A percentile compares a stretch with the other conserved stretches of the same genome.
phyloP scores from a whole-genome alignment of 495 filamentous ascomycete genomes.

The Lophiotrema nucula region DNA sequence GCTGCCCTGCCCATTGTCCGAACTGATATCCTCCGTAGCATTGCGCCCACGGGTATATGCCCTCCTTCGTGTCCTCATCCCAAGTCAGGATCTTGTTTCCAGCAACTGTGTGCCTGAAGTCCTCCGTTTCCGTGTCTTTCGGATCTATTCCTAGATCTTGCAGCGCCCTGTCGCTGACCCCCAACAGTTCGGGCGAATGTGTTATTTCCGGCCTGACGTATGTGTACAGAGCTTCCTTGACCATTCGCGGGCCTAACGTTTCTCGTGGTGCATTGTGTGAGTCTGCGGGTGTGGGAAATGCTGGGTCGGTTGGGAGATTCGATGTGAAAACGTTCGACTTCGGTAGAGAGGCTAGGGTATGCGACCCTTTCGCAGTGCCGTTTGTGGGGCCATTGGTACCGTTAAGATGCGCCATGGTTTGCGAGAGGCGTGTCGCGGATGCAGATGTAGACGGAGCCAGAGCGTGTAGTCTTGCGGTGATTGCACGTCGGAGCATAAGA shows the following conservation, averaged over 20 bases:
- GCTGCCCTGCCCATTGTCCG: slow-evolving; percentile 81
- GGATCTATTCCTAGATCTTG: slow-evolving; percentile 69
- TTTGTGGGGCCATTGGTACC: slow-evolving; percentile 33
- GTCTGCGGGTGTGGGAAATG: slow-evolving; percentile 73
- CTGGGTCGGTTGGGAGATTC: slow-evolving; percentile 64
- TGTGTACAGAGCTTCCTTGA: slow-evolving; percentile 83
- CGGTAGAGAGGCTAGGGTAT: slow-evolving; percentile 66
- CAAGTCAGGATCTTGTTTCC: slow-evolving; percentile 68
- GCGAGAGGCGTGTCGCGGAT: slow-evolving; percentile 43
- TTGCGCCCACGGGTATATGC: slow-evolving; percentile 94
- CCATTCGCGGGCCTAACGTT: slow-evolving; percentile 74
- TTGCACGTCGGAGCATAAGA: slow-evolving; percentile 45
- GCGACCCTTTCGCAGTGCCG: slow-evolving; percentile 27
- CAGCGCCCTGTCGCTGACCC: slow-evolving; percentile 73
- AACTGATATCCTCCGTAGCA: slow-evolving; percentile 92
- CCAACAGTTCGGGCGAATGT: slow-evolving; percentile 72
- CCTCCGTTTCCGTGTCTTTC: slow-evolving; percentile 65
- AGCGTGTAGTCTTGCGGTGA: slow-evolving; percentile 18
- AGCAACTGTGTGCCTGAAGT: slow-evolving; percentile 72
- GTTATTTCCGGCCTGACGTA: slow-evolving; percentile 77
- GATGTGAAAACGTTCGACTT: slow-evolving; percentile 85
- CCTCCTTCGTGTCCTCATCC: slow-evolving; percentile 54
- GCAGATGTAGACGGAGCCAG: slow-evolving; percentile 15
- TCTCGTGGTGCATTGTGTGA: slow-evolving; percentile 78
- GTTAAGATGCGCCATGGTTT: slow-evolving; percentile 56